phyloP scores from a whole-genome alignment of 2,329 filamentous ascomycete species.

The Tolypocladium guangdongense region DNA sequence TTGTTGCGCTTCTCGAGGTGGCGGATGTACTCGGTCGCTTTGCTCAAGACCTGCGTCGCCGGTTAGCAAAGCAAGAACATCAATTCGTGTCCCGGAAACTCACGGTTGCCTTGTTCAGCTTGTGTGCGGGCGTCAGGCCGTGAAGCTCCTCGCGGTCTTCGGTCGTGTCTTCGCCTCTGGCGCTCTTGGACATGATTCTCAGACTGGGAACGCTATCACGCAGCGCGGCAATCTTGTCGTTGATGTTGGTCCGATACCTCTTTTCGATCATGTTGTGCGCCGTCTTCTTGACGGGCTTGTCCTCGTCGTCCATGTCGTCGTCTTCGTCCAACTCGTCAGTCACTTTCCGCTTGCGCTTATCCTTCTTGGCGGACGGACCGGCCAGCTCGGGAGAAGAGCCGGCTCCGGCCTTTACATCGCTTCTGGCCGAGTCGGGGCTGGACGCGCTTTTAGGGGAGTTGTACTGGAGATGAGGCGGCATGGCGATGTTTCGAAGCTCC shows the following conservation, averaged over 20 bases:
- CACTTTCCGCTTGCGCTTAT: slow-evolving; percentile 58
- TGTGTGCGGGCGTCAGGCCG: slow-evolving; percentile 77
- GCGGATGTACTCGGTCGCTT: slow-evolving; percentile 91
- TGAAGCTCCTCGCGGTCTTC: slow-evolving; percentile 66
- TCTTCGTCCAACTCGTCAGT: slow-evolving; percentile 40
- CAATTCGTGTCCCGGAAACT: slow-evolving; percentile 1
- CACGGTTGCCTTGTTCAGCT: slow-evolving; percentile 94
- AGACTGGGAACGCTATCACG: slow-evolving; percentile 87
- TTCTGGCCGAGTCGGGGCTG: slow-evolving; percentile 45
- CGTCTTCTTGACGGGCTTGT: slow-evolving; percentile 66
- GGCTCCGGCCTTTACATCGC: slow-evolving; percentile 33
- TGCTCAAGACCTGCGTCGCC: slow-evolving; percentile 59
- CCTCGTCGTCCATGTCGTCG: slow-evolving; percentile 48
- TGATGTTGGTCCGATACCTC: slow-evolving; percentile 88
- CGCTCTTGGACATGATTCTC: slow-evolving; percentile 69
- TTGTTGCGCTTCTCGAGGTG: slow-evolving; percentile 88
- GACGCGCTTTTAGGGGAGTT: slow-evolving; percentile 46
- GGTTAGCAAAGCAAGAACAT: background rate
- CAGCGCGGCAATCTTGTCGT: slow-evolving; percentile 90
- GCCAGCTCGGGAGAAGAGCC: slow-evolving; percentile 50
- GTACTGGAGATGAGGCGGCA: slow-evolving; percentile 52
- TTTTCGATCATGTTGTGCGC: slow-evolving; percentile 99
- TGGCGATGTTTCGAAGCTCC: slow-evolving; percentile 51
- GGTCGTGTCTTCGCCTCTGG: slow-evolving; percentile 54
- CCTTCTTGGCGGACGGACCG: slow-evolving; percentile 29